These are phyloP conservation scores for Plectosphaerella cucumerina DNA, from an alignment of 2,329 filamentous ascomycete species.

Conservation along the genomic window DNA sequence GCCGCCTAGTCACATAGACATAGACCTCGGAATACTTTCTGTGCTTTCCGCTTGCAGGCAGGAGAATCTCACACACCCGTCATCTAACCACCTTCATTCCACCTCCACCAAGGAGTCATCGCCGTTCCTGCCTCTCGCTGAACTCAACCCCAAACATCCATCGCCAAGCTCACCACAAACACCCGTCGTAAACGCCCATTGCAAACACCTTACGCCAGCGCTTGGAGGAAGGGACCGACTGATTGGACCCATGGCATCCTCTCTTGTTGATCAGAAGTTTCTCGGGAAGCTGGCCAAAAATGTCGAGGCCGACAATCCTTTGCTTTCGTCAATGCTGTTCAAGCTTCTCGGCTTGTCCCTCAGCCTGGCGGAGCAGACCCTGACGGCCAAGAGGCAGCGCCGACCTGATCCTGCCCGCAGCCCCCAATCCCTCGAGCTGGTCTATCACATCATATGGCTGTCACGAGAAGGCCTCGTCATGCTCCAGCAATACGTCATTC, in stretches of 20 bases:
- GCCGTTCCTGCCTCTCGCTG: too few species aligned
- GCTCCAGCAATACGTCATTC: constrained; percentile 82
- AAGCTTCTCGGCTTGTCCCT: constrained; percentile 89
- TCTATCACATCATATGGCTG: constrained; percentile 90
- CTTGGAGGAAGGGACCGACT: too few species aligned
- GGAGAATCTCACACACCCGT: too few species aligned
- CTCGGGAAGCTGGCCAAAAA: constrained; percentile 81
- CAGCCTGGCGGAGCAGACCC: constrained; percentile 77
- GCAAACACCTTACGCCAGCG: too few species aligned
- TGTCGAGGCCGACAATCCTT: constrained; percentile 71
- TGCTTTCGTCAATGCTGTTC: constrained; percentile 79
- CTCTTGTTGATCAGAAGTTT: constrained; percentile 96
- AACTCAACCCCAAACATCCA: too few species aligned
- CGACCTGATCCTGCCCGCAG: constrained; percentile 75
- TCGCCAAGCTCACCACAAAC: too few species aligned
- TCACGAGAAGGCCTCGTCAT: constrained; percentile 86
- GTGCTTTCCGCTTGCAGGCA: neutral
- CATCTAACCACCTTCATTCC: too few species aligned
- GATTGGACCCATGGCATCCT: constrained; percentile 74
- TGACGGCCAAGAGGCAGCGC: constrained; percentile 77
- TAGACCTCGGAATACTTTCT: neutral
- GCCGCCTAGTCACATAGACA: neutral
- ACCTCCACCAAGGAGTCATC: too few species aligned
- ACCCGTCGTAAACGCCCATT: too few species aligned
- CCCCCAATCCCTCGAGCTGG: constrained; percentile 76